Percentiles rank a stretch among this genome's conserved stretches.
These are phyloP conservation scores for Escovopsis sp. DNA, from an alignment of 2,329 filamentous ascomycete species.

Conservation along the genomic window DNA sequence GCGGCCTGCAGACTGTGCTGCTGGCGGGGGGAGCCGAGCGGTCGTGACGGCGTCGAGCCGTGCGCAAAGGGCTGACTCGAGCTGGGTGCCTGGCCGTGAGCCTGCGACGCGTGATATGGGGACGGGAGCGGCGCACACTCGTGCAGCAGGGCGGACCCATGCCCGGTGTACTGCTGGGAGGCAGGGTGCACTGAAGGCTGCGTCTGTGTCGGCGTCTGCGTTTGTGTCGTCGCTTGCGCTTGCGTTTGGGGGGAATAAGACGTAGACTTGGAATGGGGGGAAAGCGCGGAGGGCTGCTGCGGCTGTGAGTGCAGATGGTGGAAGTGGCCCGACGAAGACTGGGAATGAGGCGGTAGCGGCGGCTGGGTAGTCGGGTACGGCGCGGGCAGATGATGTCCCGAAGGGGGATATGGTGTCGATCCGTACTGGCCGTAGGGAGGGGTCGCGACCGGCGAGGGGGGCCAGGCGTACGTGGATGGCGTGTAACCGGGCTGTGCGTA, in stretches of 20 bases:
- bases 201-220: too few species aligned
- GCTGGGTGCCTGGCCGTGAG: constrained; percentile 15
- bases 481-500: constrained; percentile 29
- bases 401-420: constrained; percentile 20
- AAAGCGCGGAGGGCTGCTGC: constrained; percentile 10
- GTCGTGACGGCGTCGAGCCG: constrained; percentile 19
- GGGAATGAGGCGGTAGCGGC: constrained; percentile 6
- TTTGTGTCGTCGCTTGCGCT: too few species aligned
- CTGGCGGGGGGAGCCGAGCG: constrained; percentile 24
- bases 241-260: too few species aligned
- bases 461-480: constrained; percentile 34
- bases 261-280: not conserved
- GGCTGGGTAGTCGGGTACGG: constrained; percentile 16
- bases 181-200: too few species aligned
- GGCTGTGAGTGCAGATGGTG: constrained; percentile 13
- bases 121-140: constrained; percentile 24
- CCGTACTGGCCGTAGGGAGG: constrained; percentile 36
- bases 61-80: constrained; percentile 18
- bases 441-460: constrained; percentile 38
- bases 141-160: too few species aligned
- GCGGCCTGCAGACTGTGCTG: constrained; percentile 29
- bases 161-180: too few species aligned
- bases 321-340: too few species aligned
- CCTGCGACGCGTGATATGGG: constrained; percentile 15
- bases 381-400: constrained; percentile 14